Conservation (phyloP, 2,329 filamentous ascomycete genomes). For the Curvularia eragrostidis region DNA sequence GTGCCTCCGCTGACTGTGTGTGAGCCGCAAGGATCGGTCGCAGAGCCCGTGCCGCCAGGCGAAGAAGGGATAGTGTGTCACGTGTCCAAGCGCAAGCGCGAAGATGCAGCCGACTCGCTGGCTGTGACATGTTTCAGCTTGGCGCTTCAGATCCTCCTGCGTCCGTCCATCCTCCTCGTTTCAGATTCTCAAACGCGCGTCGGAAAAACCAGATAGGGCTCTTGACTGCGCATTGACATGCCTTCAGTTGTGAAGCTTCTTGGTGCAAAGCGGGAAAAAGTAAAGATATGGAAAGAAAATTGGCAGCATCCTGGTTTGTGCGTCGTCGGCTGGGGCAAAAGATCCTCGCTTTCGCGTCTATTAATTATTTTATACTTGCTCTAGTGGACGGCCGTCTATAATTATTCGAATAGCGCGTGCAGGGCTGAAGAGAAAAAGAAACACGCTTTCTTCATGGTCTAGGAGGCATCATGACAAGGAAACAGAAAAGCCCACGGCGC, state of each 20-base stretch:
- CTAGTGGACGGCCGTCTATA: constrained; percentile 8
- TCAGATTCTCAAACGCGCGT: constrained; percentile 24
- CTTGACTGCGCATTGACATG: background rate
- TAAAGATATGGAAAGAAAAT: background rate
- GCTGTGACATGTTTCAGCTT: constrained; percentile 25
- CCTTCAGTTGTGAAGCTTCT: too few relatives aligned
- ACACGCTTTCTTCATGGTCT: constrained; percentile 3
- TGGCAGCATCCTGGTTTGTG: background rate
- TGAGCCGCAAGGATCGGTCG: constrained; percentile 17
- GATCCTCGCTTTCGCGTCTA: background rate
- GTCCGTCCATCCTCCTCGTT: constrained; percentile 15
- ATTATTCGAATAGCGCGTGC: constrained; percentile 4
- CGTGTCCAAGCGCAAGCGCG: constrained; percentile 14
- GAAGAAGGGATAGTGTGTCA: constrained; percentile 18
- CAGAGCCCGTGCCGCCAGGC: constrained; percentile 12
- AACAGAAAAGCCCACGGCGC: constrained; percentile 2
- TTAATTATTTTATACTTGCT: constrained; percentile 4
- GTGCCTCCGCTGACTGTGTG: constrained; percentile 12
- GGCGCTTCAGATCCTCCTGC: constrained; percentile 23
- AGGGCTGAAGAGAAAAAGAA: background rate
- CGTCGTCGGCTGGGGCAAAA: background rate
- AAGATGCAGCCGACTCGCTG: constrained; percentile 5
- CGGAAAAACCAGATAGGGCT: constrained; percentile 13
- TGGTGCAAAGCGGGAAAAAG: background rate
- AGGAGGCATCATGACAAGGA: constrained; percentile 15